Percentiles rank a stretch among this genome's conserved stretches.
Evolutionary conservation across 2,329 filamentous ascomycete species (phyloP).

Genomic region (Sordariomycetes sp.): DNA sequence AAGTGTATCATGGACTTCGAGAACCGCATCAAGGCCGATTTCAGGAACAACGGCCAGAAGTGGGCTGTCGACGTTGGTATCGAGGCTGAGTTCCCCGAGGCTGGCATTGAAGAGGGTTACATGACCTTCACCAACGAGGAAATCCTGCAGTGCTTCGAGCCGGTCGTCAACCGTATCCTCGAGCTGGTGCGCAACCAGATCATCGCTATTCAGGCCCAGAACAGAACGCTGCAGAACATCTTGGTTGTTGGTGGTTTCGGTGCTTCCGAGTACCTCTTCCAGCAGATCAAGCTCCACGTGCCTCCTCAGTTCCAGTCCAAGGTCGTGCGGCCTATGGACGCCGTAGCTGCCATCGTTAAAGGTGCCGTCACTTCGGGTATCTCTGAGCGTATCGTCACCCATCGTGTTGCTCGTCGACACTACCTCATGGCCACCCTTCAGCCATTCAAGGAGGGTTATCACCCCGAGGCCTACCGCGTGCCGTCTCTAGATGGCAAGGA

Average conservation of each 20-base stretch:
- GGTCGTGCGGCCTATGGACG: constrained; percentile 97
- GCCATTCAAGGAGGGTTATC: constrained; percentile 97
- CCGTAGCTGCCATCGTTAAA: constrained; percentile 96
- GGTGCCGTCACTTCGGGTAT: constrained; percentile 97
- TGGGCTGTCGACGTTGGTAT: constrained; percentile 99
- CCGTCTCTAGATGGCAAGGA: constrained; percentile 95
- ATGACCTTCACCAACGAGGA: constrained; percentile 99
- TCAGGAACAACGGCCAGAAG: constrained; percentile 97
- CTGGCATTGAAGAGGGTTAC: constrained; percentile 96
- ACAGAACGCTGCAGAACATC: constrained; percentile 88
- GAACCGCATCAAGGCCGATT: constrained; percentile 98
- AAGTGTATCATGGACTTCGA: constrained; percentile 99
- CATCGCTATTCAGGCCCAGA: constrained; percentile 97
- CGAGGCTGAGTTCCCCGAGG: constrained; percentile 95
- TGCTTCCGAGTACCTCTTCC: constrained; percentile 97
- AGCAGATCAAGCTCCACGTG: constrained; percentile 97
- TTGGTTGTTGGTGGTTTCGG: constrained; percentile 96
- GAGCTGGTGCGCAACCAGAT: constrained; percentile 97
- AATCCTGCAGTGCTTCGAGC: constrained; percentile 97
- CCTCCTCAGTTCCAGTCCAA: constrained; percentile 97
- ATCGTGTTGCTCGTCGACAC: constrained; percentile 91
- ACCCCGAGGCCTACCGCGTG: constrained; percentile 95
- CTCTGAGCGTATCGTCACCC: constrained; percentile 91
- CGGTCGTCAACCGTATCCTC: constrained; percentile 92
- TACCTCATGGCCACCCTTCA: constrained; percentile 99